These are phyloP conservation scores for Dothideomycetes sp. DNA, from an alignment of 2,329 filamentous ascomycete genomes.

Conservation along the genomic window DNA sequence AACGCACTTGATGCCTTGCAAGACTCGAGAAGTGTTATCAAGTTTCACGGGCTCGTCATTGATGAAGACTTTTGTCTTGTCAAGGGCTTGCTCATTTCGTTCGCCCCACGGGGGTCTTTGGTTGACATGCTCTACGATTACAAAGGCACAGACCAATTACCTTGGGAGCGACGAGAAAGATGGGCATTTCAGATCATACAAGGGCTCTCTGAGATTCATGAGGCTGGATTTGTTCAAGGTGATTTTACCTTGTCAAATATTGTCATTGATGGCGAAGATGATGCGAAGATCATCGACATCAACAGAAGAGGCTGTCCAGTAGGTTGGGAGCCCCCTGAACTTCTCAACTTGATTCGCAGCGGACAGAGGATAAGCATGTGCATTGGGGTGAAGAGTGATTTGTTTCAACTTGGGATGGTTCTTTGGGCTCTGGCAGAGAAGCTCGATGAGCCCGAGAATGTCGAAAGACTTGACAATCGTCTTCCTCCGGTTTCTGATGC, in stretches of 20 bases:
- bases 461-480: constrained; percentile 47
- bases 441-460: constrained; percentile 79
- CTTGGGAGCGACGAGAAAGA: constrained; percentile 64
- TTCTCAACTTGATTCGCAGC: constrained; percentile 71
- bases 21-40: constrained; percentile 66
- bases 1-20: constrained; percentile 78
- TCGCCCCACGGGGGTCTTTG: constrained; percentile 74
- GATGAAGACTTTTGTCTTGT: constrained; percentile 64
- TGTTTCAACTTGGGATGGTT: constrained; percentile 95
- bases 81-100: constrained; percentile 83
- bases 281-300: constrained; percentile 97
- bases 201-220: constrained; percentile 85
- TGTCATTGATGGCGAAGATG: constrained; percentile 71
- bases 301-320: constrained; percentile 94
- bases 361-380: constrained; percentile 92
- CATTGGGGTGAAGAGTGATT: constrained; percentile 93
- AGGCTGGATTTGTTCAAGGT: constrained; percentile 91
- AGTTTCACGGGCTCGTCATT: constrained; percentile 77
- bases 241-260: constrained; percentile 98
- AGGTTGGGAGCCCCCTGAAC: constrained; percentile 94
- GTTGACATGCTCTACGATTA: constrained; percentile 85
- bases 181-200: constrained; percentile 90
- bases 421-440: constrained; percentile 83
- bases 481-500: constrained; percentile 47
- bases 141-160: constrained; percentile 39